Evolutionary conservation across 768 basidiomycete genomes (phyloP).

Genomic region (Hypholoma sublateritium): DNA sequence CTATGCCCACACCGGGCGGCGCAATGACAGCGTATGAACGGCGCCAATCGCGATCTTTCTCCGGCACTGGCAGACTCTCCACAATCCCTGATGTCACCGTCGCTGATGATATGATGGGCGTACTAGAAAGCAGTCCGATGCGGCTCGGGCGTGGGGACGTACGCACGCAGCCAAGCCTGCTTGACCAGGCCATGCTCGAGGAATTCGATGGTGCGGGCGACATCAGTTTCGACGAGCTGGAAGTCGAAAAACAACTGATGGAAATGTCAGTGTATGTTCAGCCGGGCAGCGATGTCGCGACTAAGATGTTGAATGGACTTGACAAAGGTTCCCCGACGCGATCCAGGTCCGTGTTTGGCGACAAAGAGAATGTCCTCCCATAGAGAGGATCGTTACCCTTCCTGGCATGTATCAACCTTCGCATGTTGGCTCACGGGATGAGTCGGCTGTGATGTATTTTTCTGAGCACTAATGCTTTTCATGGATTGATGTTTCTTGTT

Average conservation of each 20-base stretch:
- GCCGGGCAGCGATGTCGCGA: conserved; percentile 16
- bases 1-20: conserved; percentile 52
- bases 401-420: neutral
- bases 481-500: conserved; percentile 2
- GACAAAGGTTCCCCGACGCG: conserved; percentile 20
- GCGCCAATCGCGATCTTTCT: conserved; percentile 26
- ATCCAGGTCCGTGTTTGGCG: conserved; percentile 40
- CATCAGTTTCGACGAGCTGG: conserved; percentile 53
- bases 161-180: conserved; percentile 46
- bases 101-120: conserved; percentile 13
- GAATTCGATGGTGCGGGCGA: conserved; percentile 43
- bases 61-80: conserved; percentile 21
- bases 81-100: conserved; percentile 22
- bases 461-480: neutral
- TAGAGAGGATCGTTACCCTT: neutral
- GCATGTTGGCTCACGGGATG: conserved; percentile 7
- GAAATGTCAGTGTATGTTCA: conserved; percentile 15
- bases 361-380: conserved; percentile 51
- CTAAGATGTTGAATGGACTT: conserved; percentile 14
- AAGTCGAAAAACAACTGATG: conserved; percentile 31
- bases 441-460: neutral
- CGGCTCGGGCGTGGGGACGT: conserved; percentile 37
- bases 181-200: conserved; percentile 60
- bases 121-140: conserved; percentile 46
- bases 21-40: conserved; percentile 50